These are phyloP conservation scores for Diaporthe sp. DNA, from an alignment of 2,329 filamentous ascomycete species.

Conservation along the genomic window DNA sequence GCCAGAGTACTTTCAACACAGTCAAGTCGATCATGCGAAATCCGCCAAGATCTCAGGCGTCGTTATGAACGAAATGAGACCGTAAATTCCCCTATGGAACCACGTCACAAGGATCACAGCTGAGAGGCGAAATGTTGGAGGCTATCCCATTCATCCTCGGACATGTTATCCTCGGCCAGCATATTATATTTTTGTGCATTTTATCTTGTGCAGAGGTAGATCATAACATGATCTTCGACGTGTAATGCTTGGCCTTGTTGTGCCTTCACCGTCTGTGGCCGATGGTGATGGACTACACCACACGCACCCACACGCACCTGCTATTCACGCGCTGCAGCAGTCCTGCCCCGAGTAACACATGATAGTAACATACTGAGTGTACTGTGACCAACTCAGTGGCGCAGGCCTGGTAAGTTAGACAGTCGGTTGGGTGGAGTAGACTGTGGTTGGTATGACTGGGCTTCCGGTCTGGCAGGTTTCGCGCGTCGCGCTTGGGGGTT, in stretches of 20 bases:
- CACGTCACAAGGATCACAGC: background rate
- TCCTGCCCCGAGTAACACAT: background rate
- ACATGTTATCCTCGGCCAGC: background rate
- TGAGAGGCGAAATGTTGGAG: background rate
- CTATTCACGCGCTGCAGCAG: background rate
- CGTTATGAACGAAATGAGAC: background rate
- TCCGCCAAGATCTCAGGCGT: background rate
- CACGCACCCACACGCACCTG: too few relatives aligned
- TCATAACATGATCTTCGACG: too few relatives aligned
- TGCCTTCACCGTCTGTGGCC: background rate
- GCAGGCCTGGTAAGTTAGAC: background rate
- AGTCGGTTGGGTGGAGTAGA: background rate
- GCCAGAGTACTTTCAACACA: background rate
- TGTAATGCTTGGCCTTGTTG: too few relatives aligned
- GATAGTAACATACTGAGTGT: background rate
- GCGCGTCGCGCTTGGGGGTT: background rate
- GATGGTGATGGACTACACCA: background rate
- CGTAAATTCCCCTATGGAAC: background rate
- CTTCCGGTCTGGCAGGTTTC: background rate
- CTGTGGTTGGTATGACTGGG: background rate
- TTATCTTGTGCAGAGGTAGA: too few relatives aligned
- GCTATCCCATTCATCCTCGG: background rate
- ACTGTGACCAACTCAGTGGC: background rate
- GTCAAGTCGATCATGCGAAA: background rate
- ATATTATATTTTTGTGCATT: background rate